phyloP scores from a whole-genome alignment of 129 eudicot genomes.

The Flaveria trinervia region DNA sequence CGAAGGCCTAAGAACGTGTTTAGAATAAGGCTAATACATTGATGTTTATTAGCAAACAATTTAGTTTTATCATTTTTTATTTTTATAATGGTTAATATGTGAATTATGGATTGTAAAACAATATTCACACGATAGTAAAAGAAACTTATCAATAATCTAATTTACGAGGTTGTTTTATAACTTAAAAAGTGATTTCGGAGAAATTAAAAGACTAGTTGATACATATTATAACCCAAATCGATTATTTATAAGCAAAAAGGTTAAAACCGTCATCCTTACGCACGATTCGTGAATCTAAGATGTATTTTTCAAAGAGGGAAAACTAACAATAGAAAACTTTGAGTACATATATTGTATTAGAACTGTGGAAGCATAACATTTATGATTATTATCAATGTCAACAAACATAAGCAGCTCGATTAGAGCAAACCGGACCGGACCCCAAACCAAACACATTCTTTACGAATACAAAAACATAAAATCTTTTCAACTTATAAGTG shows the following conservation, averaged over 20 bases:
- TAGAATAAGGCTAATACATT: too few relatives aligned
- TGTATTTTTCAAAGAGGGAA: neutral
- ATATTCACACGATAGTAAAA: too few relatives aligned
- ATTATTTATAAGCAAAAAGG: neutral
- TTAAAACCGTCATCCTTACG: too few relatives aligned
- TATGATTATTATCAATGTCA: neutral
- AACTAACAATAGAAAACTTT: neutral
- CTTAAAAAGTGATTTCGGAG: too few relatives aligned
- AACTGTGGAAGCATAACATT: neutral
- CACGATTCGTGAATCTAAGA: neutral
- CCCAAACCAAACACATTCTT: neutral
- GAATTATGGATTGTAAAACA: too few relatives aligned
- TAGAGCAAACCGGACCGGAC: neutral
- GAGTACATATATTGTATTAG: neutral
- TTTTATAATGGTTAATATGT: too few relatives aligned
- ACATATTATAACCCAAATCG: neutral
- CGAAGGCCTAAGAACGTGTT: too few relatives aligned
- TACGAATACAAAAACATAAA: neutral
- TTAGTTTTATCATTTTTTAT: too few relatives aligned
- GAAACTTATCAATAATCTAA: too few relatives aligned
- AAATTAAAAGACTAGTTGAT: too few relatives aligned
- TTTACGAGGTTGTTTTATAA: too few relatives aligned
- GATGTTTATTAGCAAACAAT: too few relatives aligned
- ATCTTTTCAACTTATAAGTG: slow-evolving; percentile 1
- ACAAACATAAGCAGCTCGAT: slow-evolving; percentile 3